Evolutionary conservation across 441 rosid genomes (phyloP).

Genomic region (Arabidopsis lyrata): DNA sequence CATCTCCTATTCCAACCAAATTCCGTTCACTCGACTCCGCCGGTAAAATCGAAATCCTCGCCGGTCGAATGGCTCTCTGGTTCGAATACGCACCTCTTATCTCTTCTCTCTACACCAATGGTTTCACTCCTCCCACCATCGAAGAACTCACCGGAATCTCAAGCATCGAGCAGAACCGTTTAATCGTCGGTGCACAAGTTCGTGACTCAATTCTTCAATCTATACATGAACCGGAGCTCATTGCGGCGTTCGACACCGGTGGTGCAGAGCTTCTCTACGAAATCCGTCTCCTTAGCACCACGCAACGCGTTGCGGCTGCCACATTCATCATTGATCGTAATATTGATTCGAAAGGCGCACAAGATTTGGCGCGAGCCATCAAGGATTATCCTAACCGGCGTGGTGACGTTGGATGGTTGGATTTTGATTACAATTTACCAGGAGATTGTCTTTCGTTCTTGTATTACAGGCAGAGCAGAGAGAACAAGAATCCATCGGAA

Average conservation of each 20-base stretch:
- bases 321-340: conserved; percentile 49
- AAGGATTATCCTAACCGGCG: conserved; percentile 85
- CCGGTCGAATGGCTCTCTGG: conserved; percentile 80
- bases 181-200: conserved; percentile 77
- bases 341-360: conserved; percentile 61
- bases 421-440: conserved; percentile 66
- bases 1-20: conserved; percentile 68
- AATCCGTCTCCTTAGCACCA: conserved; percentile 67
- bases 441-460: conserved; percentile 83
- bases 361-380: conserved; percentile 77
- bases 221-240: conserved; percentile 58
- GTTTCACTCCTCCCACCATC: conserved; percentile 64
- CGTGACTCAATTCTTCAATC: conserved; percentile 70
- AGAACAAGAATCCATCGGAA: conserved; percentile 65
- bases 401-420: conserved; percentile 69
- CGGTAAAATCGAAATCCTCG: conserved; percentile 67
- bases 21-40: conserved; percentile 68
- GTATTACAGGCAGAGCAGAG: conserved; percentile 74
- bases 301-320: conserved; percentile 71
- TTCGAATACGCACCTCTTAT: conserved; percentile 89
- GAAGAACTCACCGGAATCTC: conserved; percentile 84
- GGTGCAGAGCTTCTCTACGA: conserved; percentile 85
- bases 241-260: conserved; percentile 66
- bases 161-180: conserved; percentile 82
- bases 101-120: conserved; percentile 68